These are phyloP conservation scores for Tuber melanosporum DNA, from an alignment of 495 filamentous ascomycete species.

Conservation along the genomic window DNA sequence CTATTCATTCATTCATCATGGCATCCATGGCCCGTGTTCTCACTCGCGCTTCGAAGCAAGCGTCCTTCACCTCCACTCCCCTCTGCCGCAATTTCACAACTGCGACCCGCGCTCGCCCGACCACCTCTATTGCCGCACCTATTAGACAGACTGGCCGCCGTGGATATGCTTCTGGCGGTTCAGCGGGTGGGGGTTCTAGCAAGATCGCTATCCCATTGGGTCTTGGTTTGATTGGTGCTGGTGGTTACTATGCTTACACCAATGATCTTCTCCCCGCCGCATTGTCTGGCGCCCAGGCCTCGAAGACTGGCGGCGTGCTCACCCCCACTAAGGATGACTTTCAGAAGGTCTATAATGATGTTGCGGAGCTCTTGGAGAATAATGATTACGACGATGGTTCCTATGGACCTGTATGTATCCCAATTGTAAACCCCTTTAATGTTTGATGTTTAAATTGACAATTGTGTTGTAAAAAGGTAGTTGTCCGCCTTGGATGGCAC, in stretches of 20 bases:
- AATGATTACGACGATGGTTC: constrained; percentile 95
- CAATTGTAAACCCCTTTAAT: constrained; percentile 12
- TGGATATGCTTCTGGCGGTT: constrained; percentile 64
- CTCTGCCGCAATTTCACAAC: constrained; percentile 35
- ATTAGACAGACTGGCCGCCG: constrained; percentile 49
- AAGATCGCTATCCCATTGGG: constrained; percentile 53
- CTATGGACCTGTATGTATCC: constrained; percentile 68
- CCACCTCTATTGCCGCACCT: constrained; percentile 45
- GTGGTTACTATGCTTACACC: constrained; percentile 64
- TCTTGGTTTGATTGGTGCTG: constrained; percentile 59
- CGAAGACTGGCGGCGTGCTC: constrained; percentile 54
- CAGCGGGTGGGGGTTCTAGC: constrained; percentile 49
- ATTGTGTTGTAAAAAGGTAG: constrained; percentile 46
- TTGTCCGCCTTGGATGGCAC: constrained; percentile 82
- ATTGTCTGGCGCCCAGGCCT: constrained; percentile 37
- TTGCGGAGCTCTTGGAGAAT: constrained; percentile 72
- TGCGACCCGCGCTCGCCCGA: constrained; percentile 45
- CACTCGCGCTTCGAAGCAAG: constrained; percentile 44
- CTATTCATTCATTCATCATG: constrained; percentile 45
- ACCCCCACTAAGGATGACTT: constrained; percentile 78
- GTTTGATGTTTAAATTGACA: constrained; percentile 45
- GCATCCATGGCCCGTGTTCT: constrained; percentile 52
- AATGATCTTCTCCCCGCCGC: constrained; percentile 47
- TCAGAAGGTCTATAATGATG: constrained; percentile 88
- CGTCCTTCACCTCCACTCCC: constrained; percentile 18